Evolutionary conservation across 1,284 basidiomycete genomes (phyloP).

Genomic region (Cystobasidium slooffiae): DNA sequence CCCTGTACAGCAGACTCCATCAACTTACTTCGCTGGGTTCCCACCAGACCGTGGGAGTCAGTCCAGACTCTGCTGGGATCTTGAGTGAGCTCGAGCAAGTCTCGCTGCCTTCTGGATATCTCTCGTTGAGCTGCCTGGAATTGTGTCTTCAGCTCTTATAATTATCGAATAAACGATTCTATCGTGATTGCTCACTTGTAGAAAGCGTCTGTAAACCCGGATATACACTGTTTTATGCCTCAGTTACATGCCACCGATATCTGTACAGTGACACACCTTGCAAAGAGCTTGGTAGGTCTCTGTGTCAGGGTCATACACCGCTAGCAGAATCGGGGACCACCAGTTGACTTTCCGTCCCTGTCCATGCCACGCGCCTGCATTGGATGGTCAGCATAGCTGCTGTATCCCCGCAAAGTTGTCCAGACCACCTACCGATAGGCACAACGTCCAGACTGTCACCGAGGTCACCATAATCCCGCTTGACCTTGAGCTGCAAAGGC

Average conservation of each 20-base stretch:
- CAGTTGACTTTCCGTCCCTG: conserved; percentile 88
- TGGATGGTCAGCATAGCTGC: conserved; percentile 56
- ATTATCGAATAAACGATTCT: neutral
- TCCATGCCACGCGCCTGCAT: conserved; percentile 81
- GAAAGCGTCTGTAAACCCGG: conserved; percentile 84
- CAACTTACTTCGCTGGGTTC: conserved; percentile 71
- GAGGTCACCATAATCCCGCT: conserved; percentile 72
- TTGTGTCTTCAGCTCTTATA: neutral
- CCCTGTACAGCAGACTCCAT: too few species aligned
- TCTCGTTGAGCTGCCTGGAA: conserved; percentile 62
- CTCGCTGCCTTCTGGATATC: conserved; percentile 69
- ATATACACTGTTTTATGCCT: conserved; percentile 53
- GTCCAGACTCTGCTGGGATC: conserved; percentile 73
- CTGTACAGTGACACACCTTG: conserved; percentile 72
- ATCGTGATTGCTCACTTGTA: conserved; percentile 66
- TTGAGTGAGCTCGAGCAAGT: conserved; percentile 67
- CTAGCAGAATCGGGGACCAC: conserved; percentile 91
- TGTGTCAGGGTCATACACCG: conserved; percentile 70
- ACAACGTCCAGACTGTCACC: conserved; percentile 65
- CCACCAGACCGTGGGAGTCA: conserved; percentile 82
- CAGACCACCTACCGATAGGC: conserved; percentile 57
- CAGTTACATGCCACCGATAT: conserved; percentile 55
- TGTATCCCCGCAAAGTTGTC: neutral
- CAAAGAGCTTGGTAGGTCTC: conserved; percentile 78
- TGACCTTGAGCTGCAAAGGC: conserved; percentile 70